Conservation (phyloP, 352 stramenopile species). For the Pythium phragmitis region DNA sequence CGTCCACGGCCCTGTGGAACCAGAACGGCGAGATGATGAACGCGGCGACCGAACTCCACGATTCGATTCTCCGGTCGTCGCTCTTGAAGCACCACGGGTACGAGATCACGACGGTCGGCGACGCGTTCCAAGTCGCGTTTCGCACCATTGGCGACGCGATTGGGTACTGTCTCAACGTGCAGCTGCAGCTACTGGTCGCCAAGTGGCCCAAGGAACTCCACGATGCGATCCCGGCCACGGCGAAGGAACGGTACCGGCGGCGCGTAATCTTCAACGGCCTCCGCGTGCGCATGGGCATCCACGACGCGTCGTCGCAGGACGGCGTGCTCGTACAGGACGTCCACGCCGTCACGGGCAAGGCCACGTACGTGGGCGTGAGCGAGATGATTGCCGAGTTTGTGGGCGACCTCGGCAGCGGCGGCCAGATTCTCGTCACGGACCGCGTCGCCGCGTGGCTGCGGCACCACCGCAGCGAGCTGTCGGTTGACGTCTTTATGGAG, state of each 20-base stretch:
- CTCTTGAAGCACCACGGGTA: constrained; percentile 54
- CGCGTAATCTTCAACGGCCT: constrained; percentile 30
- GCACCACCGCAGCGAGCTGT: constrained; percentile 11
- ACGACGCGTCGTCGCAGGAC: constrained; percentile 15
- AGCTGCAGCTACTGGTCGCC: constrained; percentile 32
- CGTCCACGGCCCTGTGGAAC: constrained; percentile 19
- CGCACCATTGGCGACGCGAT: constrained; percentile 62
- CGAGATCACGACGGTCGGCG: constrained; percentile 71
- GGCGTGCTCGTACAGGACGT: constrained; percentile 20
- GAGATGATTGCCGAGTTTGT: constrained; percentile 30
- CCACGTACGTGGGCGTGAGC: constrained; percentile 24
- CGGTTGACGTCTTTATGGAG: constrained; percentile 28
- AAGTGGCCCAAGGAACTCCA: constrained; percentile 67
- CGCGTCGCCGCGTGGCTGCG: constrained; percentile 5
- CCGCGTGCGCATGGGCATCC: constrained; percentile 36
- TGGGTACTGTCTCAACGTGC: constrained; percentile 23
- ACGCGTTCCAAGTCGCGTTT: constrained; percentile 73
- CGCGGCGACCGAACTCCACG: constrained; percentile 29
- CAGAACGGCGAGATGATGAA: constrained; percentile 35
- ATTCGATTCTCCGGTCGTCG: constrained; percentile 30
- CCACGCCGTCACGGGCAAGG: constrained; percentile 29
- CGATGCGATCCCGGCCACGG: constrained; percentile 42
- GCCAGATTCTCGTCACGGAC: constrained; percentile 25
- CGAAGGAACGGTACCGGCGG: constrained; percentile 23
- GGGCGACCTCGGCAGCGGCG: constrained; percentile 28